Percentiles rank a stretch among this genome's conserved stretches.
phyloP scores from a whole-genome alignment of 2,329 filamentous ascomycete species.

The Aspergillus sp. region DNA sequence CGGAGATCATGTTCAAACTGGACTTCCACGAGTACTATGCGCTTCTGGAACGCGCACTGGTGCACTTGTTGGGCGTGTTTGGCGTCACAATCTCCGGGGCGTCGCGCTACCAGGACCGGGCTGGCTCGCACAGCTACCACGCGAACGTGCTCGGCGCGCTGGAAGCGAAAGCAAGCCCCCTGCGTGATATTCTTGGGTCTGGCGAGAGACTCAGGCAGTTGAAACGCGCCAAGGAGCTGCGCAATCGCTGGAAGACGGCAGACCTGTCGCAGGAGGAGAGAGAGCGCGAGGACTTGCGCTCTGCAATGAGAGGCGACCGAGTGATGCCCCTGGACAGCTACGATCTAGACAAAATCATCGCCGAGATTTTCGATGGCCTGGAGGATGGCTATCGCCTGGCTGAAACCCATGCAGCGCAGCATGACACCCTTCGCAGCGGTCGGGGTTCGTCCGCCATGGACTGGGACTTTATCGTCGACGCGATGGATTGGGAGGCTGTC shows the following conservation, averaged over 20 bases:
- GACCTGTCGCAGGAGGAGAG: slow-evolving; percentile 45
- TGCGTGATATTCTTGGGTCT: slow-evolving; percentile 56
- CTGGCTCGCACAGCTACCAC: slow-evolving; percentile 60
- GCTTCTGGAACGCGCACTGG: slow-evolving; percentile 68
- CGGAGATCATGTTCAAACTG: slow-evolving; percentile 71
- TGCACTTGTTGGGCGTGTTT: slow-evolving; percentile 65
- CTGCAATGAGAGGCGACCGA: slow-evolving; percentile 14
- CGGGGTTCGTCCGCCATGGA: slow-evolving; percentile 49
- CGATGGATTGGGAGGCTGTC: slow-evolving; percentile 58
- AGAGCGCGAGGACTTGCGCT: slow-evolving; percentile 20
- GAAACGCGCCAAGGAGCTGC: slow-evolving; percentile 65
- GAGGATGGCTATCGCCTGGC: slow-evolving; percentile 59
- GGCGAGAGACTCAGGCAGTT: slow-evolving; percentile 60
- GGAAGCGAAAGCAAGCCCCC: slow-evolving; percentile 56
- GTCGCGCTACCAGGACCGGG: slow-evolving; percentile 15
- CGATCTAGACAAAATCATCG: slow-evolving; percentile 61
- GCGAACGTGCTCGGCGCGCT: slow-evolving; percentile 67
- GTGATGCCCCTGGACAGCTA: slow-evolving; percentile 56
- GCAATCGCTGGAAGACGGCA: slow-evolving; percentile 72
- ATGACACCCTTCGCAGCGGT: slow-evolving; percentile 14
- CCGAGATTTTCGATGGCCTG: slow-evolving; percentile 57
- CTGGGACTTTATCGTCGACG: slow-evolving; percentile 60
- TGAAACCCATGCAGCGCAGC: slow-evolving; percentile 42
- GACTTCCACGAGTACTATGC: slow-evolving; percentile 78
- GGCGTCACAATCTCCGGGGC: slow-evolving; percentile 53